These are phyloP conservation scores for Metarhizium guizhouense DNA, from an alignment of 2,329 filamentous ascomycete species.

Conservation along the genomic window DNA sequence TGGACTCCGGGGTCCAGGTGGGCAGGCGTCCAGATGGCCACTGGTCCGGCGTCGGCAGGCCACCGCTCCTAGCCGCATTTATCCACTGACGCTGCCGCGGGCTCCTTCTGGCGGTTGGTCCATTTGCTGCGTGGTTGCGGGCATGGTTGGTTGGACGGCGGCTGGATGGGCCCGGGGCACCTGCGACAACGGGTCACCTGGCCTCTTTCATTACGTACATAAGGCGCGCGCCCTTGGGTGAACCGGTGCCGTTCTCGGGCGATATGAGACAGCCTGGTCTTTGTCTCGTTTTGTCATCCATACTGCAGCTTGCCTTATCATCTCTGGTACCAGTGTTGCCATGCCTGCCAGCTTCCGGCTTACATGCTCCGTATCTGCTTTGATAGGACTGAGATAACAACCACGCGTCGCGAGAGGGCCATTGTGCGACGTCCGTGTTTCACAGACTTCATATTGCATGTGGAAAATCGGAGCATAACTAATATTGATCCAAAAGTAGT, in stretches of 20 bases:
- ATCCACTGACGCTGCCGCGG: background rate
- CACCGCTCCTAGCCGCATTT: conserved; percentile 8
- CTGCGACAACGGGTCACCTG: background rate
- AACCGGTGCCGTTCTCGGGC: background rate
- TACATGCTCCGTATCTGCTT: too few species aligned
- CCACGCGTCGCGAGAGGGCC: too few species aligned
- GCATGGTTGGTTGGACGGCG: too few species aligned
- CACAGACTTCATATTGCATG: background rate
- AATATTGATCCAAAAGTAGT: too few species aligned
- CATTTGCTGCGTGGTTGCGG: too few species aligned
- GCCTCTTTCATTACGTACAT: background rate
- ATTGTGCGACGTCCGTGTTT: too few species aligned
- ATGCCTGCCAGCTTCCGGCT: too few species aligned
- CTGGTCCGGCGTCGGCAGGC: conserved; percentile 5
- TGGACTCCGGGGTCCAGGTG: conserved; percentile 1
- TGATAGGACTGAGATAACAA: too few species aligned
- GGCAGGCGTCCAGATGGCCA: background rate
- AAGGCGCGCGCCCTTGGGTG: background rate
- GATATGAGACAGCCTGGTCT: background rate
- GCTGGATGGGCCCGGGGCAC: too few species aligned
- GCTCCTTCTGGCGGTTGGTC: background rate
- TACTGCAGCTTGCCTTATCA: too few species aligned
- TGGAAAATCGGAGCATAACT: too few species aligned
- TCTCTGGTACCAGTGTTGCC: too few species aligned
- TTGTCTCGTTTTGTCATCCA: background rate